A percentile compares a stretch with the other conserved stretches of the same genome.
These are phyloP conservation scores for Bryoglossum gracile DNA, from an alignment of 495 filamentous ascomycete genomes.

Conservation along the genomic window DNA sequence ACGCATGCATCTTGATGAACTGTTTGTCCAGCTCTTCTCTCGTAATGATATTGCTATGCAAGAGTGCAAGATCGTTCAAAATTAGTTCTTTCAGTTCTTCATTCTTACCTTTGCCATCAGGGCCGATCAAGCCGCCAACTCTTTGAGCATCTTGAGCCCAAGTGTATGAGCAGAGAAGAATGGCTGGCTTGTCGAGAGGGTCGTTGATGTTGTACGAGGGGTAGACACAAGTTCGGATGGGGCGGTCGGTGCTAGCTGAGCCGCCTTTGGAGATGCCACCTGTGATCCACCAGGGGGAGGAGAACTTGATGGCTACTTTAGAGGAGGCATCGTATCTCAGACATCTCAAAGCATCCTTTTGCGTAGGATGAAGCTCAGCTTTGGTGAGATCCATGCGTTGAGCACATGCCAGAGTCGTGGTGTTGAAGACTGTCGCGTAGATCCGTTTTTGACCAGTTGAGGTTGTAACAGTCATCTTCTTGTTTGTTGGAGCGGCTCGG, in stretches of 20 bases:
- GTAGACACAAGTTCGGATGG: conserved; percentile 2
- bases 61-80: not conserved
- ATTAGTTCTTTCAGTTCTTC: not conserved
- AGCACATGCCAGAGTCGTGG: not conserved
- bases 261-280: not conserved
- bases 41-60: not conserved
- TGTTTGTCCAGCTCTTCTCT: not conserved
- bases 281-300: not conserved
- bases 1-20: not conserved
- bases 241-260: not conserved
- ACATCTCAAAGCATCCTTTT: not conserved
- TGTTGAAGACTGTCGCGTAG: conserved; percentile 4
- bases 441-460: not conserved
- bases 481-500: not conserved
- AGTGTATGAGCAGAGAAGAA: conserved; percentile 2
- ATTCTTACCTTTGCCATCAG: not conserved
- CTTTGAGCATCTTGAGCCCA: conserved; percentile 1
- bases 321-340: not conserved
- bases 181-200: not conserved
- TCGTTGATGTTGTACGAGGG: conserved; percentile 2
- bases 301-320: conserved; percentile 7
- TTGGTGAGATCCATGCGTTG: not conserved
- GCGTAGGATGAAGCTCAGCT: not conserved
- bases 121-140: not conserved
- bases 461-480: not conserved